Evolutionary conservation across 441 rosid genomes (phyloP).

Genomic region (Omphalea diandra): DNA sequence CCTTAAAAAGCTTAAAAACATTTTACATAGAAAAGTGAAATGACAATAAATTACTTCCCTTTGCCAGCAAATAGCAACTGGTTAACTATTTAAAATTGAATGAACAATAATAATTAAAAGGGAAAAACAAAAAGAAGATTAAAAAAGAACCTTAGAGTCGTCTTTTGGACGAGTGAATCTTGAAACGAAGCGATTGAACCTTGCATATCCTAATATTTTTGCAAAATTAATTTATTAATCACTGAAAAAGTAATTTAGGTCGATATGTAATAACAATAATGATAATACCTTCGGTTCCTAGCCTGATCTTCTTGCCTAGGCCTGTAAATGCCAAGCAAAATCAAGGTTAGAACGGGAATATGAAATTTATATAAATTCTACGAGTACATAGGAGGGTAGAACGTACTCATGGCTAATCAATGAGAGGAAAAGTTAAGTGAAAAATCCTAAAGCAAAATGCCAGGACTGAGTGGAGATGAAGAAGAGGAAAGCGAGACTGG

Average conservation of each 20-base stretch:
- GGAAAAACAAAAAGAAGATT: neutral
- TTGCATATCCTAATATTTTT: conserved; percentile 15
- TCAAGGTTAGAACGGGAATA: neutral
- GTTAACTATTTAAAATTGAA: too few species aligned
- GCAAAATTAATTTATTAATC: too few species aligned
- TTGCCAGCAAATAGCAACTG: conserved; percentile 1
- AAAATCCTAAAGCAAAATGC: neutral
- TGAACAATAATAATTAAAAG: neutral
- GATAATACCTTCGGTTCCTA: neutral
- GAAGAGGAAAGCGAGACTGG: neutral
- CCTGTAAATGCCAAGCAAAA: conserved; percentile 10
- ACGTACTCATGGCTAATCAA: conserved; percentile 8
- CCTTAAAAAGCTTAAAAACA: neutral
- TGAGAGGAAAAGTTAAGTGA: too few species aligned
- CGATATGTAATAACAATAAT: too few species aligned
- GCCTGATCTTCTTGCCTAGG: conserved; percentile 11
- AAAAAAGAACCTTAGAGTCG: conserved; percentile 3
- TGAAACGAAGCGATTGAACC: conserved; percentile 4
- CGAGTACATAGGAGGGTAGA: neutral
- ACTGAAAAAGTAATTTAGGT: too few species aligned
- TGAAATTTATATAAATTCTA: neutral
- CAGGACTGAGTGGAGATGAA: neutral
- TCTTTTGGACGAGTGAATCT: neutral
- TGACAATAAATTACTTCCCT: neutral
- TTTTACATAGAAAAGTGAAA: neutral